These are phyloP conservation scores for Apocynum venetum DNA, from an alignment of 257 asterid genomes.

Conservation along the genomic window DNA sequence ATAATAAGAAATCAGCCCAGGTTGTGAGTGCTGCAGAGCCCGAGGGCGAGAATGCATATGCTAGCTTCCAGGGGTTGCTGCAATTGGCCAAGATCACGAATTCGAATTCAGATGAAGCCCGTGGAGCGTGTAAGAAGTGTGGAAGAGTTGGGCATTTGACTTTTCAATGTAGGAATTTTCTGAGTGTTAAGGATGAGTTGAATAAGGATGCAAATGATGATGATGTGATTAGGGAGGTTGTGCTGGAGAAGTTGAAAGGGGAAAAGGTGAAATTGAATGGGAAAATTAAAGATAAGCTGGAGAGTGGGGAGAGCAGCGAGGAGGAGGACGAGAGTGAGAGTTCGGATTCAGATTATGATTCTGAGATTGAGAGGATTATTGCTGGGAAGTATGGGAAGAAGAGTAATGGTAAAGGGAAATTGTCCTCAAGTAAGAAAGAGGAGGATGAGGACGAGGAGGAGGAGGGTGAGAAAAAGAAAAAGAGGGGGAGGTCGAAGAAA, in stretches of 20 bases:
- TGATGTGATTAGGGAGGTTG: conserved; percentile 56
- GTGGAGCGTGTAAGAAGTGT: conserved; percentile 90
- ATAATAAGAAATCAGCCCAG: conserved; percentile 37
- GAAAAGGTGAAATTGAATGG: conserved; percentile 21
- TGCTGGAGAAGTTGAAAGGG: conserved; percentile 62
- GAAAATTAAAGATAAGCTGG: conserved; percentile 24
- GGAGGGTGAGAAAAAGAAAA: conserved; percentile 34
- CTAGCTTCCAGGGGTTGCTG: conserved; percentile 83
- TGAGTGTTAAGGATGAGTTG: conserved; percentile 71
- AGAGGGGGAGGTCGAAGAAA: conserved; percentile 59
- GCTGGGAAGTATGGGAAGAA: conserved; percentile 47
- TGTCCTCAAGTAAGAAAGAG: conserved; percentile 27
- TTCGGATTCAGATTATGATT: conserved; percentile 75
- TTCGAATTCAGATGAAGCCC: conserved; percentile 81
- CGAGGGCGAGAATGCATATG: conserved; percentile 78
- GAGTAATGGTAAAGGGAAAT: conserved; percentile 31
- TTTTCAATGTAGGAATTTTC: conserved; percentile 85
- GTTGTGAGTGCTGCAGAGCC: conserved; percentile 39
- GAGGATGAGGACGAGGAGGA: conserved; percentile 39
- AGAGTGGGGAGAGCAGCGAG: conserved; percentile 48
- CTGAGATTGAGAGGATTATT: conserved; percentile 74
- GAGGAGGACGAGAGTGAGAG: conserved; percentile 65
- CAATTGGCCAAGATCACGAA: conserved; percentile 87
- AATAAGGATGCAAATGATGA: conserved; percentile 45
- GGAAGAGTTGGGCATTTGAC: conserved; percentile 96